These are phyloP conservation scores for Pestalotiopsis sp. DNA, from an alignment of 2,329 filamentous ascomycete genomes.

Conservation along the genomic window DNA sequence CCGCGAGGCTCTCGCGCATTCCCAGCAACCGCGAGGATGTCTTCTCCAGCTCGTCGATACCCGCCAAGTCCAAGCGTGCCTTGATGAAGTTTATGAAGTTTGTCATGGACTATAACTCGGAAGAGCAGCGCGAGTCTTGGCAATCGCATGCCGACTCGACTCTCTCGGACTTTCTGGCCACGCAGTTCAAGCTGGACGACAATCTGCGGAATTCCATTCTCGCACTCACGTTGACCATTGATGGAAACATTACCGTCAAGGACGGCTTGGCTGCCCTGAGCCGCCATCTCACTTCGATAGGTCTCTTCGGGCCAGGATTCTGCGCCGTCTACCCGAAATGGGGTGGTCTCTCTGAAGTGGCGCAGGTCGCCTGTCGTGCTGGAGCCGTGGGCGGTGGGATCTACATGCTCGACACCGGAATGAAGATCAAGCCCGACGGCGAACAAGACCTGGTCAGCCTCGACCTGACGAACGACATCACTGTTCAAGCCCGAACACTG, in stretches of 20 bases:
- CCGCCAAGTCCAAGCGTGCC: slow-evolving; percentile 78
- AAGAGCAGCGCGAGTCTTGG: slow-evolving; percentile 59
- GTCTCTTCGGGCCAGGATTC: slow-evolving; percentile 85
- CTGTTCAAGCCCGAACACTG: slow-evolving; percentile 57
- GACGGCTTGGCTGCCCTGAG: slow-evolving; percentile 75
- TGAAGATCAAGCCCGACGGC: slow-evolving; percentile 42
- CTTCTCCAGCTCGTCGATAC: slow-evolving; percentile 76
- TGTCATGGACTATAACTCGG: slow-evolving; percentile 71
- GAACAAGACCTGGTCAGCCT: slow-evolving; percentile 41
- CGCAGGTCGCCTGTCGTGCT: slow-evolving; percentile 89
- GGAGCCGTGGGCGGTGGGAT: slow-evolving; percentile 88
- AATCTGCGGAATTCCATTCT: slow-evolving; percentile 64
- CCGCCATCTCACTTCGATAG: slow-evolving; percentile 83
- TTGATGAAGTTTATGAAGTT: slow-evolving; percentile 96
- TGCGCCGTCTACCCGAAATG: slow-evolving; percentile 90
- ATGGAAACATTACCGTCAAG: slow-evolving; percentile 60
- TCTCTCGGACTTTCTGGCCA: slow-evolving; percentile 61
- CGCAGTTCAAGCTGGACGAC: slow-evolving; percentile 68
- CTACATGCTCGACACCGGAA: slow-evolving; percentile 79
- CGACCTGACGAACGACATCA: slow-evolving; percentile 58
- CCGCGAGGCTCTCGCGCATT: slow-evolving; percentile 63
- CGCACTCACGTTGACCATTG: slow-evolving; percentile 75
- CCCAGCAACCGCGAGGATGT: slow-evolving; percentile 92
- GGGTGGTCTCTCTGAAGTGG: slow-evolving; percentile 85
- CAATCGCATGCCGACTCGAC: slow-evolving; percentile 54